Evolutionary conservation across 805 yeast species (phyloP), one percentile per base, ranked within the genome.

Genomic region (Candida coleopterorum): DNA sequence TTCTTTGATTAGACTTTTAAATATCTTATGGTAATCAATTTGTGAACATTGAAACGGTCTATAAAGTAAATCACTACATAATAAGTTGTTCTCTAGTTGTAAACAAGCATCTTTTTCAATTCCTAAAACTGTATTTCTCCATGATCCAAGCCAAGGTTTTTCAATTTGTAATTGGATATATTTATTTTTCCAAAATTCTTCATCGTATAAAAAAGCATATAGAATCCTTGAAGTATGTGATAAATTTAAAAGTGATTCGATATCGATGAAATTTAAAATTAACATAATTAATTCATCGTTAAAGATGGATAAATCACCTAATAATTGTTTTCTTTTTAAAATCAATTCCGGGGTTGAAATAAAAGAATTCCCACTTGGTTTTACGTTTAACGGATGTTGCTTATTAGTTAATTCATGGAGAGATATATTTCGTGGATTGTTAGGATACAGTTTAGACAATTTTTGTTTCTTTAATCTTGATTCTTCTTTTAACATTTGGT

Each of bases 31-130:
- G 54, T 84, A 85, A 50, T 83, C 71, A 14, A 85, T 67, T 44
- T 81, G 83, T 1, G 94, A 70, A 44, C 93, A 81, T 50, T 85
- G 93, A 49, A 74, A 87, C 3, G 96, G 96, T 34, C 93, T 68
- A 55, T 80, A 88, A 10, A 89, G 56, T n/a, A 75, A 46, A 52
- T 88, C 96, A 0, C 94, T 83, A 52, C 81, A 85, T 3, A 87
- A 48, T 22, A 77, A 48, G 41, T 72, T 71, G 18, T 62, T 72
- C 0, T 65, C 61, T 17, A 79, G 57, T 40, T 70, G 69, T 6
- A 79, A 46, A 18, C 18, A 6, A 7, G 36, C 36, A 11, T 76
- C 71, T 20, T 77, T 81, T 20, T 54, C 55, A n/a, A 69, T 42
- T 0, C 58, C 53, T 42, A 77, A 56, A 23, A 74, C 62, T 3